These are phyloP conservation scores for Globisporangium acanthophoron DNA, from an alignment of 352 stramenopile species.

Conservation along the genomic window DNA sequence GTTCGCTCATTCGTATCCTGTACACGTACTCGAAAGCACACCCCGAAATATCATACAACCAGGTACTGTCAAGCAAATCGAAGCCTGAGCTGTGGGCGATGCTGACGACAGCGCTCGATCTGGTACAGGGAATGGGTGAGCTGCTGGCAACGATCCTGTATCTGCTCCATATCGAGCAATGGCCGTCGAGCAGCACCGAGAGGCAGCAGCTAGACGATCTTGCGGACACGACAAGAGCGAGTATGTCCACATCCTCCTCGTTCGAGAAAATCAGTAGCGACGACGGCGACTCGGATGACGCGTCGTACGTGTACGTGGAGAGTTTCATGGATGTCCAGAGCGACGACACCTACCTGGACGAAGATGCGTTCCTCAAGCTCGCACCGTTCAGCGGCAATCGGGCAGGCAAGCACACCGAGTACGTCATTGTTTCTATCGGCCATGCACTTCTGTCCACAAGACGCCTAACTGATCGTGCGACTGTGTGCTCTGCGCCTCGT, in stretches of 20 bases:
- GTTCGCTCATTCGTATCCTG: constrained; percentile 53
- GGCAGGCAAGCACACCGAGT: constrained; percentile 48
- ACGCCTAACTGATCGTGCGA: not conserved
- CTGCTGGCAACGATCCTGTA: constrained; percentile 71
- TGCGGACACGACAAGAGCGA: not conserved
- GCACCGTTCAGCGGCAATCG: constrained; percentile 33
- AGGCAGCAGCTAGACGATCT: constrained; percentile 3
- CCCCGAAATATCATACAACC: constrained; percentile 70
- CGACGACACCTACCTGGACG: constrained; percentile 24
- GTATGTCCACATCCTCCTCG: constrained; percentile 9
- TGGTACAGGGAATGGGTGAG: constrained; percentile 58
- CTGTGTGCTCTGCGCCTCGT: not conserved
- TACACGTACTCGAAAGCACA: constrained; percentile 69
- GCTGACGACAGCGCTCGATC: not conserved
- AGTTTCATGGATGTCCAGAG: constrained; percentile 51
- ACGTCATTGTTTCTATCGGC: constrained; percentile 5
- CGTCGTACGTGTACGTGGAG: constrained; percentile 69
- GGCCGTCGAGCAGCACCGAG: constrained; percentile 16
- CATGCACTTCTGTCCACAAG: not conserved
- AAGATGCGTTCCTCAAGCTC: constrained; percentile 33
- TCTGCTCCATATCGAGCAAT: constrained; percentile 65
- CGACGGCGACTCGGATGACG: constrained; percentile 39
- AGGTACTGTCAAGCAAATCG: constrained; percentile 13
- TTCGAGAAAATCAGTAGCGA: constrained; percentile 17
- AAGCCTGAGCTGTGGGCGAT: not conserved